These are phyloP conservation scores for Arabis hirsuta DNA, from an alignment of 345 rosid genomes.

Conservation along the genomic window DNA sequence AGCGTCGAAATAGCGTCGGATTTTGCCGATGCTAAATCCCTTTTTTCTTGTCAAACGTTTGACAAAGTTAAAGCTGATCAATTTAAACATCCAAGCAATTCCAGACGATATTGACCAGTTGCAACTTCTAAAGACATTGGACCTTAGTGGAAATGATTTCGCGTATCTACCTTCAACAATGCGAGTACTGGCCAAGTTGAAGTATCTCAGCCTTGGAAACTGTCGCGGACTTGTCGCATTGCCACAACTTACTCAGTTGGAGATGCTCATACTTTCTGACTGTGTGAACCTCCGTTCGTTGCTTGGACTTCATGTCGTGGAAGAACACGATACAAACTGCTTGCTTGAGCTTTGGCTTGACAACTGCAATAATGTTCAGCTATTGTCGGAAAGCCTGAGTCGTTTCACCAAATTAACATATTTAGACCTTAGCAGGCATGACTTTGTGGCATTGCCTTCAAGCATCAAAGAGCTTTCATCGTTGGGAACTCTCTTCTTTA, in stretches of 20 bases:
- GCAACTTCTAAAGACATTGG: background rate
- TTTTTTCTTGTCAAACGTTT: no score
- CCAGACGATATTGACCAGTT: background rate
- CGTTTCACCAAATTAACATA: background rate
- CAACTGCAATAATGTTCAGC: background rate
- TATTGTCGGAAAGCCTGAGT: background rate
- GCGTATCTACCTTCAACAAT: background rate
- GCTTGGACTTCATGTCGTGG: background rate
- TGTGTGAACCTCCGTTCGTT: background rate
- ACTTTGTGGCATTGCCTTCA: background rate
- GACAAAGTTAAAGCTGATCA: constrained; percentile 5
- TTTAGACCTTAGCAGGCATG: background rate
- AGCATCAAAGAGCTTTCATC: background rate
- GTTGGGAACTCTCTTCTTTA: constrained; percentile 5
- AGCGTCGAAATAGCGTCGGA: no score
- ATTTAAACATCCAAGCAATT: background rate
- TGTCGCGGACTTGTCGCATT: background rate
- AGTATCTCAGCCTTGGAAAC: background rate
- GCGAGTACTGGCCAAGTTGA: background rate
- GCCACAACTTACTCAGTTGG: constrained; percentile 1
- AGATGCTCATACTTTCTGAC: constrained; percentile 6
- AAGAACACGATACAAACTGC: background rate
- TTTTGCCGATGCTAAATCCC: no score
- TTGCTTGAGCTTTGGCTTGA: constrained; percentile 22
- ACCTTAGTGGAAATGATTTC: constrained; percentile 25